A percentile compares a stretch with the other conserved stretches of the same genome.
Evolutionary conservation across 1,139 yeast species (phyloP).

Genomic region (Zygosaccharomyces sapae): DNA sequence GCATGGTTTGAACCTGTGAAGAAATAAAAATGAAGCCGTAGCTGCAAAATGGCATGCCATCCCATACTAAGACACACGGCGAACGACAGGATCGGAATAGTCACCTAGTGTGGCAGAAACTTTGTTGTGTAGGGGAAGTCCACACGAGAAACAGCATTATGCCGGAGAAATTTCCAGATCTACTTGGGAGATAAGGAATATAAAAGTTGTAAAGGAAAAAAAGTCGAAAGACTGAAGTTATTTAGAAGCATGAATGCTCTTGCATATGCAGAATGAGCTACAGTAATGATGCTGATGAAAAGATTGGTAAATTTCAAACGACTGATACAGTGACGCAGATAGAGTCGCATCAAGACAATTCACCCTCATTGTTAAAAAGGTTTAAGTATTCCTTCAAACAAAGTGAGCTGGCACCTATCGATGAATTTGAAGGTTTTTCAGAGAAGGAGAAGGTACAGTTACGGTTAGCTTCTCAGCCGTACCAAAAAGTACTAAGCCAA

Average conservation of each 20-base stretch:
- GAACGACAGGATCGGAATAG: neutral
- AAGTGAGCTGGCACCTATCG: constrained; percentile 34
- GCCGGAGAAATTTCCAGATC: neutral
- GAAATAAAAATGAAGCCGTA: neutral
- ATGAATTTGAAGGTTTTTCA: constrained; percentile 45
- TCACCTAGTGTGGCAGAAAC: neutral
- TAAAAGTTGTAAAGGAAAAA: neutral
- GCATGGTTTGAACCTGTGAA: neutral
- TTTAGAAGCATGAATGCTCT: neutral
- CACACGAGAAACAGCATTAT: neutral
- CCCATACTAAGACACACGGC: neutral
- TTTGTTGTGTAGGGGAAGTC: neutral
- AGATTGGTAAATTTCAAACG: neutral
- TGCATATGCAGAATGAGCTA: neutral
- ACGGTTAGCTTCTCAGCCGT: constrained; percentile 55
- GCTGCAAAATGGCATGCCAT: neutral
- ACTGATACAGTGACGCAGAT: neutral
- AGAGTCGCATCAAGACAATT: neutral
- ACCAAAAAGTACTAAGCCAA: constrained; percentile 56
- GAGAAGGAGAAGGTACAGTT: constrained; percentile 50
- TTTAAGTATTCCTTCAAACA: constrained; percentile 41
- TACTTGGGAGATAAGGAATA: neutral
- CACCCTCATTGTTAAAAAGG: constrained; percentile 23
- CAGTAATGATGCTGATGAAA: neutral
- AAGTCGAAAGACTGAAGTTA: neutral